Conservation (phyloP, 345 rosid species). For the Acer campestre region DNA sequence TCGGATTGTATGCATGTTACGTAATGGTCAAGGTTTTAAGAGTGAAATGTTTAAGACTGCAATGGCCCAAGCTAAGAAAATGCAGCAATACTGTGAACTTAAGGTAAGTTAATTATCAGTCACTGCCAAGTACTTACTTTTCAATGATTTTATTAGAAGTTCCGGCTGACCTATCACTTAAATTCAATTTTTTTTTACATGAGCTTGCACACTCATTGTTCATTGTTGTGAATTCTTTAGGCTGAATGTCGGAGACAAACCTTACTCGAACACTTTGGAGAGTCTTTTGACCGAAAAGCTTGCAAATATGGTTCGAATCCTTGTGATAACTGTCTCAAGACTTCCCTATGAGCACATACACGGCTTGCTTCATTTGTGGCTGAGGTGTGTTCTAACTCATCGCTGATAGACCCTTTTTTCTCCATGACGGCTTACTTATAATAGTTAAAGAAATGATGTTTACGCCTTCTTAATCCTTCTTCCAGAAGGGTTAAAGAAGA, state of each 20-base stretch:
- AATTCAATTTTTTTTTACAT: background rate
- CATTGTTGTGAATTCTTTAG: conserved; percentile 36
- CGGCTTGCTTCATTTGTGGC: conserved; percentile 2
- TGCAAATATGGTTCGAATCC: conserved; percentile 72
- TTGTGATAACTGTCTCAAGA: conserved; percentile 76
- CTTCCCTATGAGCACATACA: conserved; percentile 30
- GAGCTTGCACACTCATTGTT: conserved; percentile 8
- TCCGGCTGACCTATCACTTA: background rate
- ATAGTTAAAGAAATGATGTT: background rate
- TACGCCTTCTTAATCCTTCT: background rate
- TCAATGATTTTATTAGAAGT: background rate
- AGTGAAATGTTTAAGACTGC: conserved; percentile 70
- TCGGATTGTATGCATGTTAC: conserved; percentile 85
- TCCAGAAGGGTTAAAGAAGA: background rate
- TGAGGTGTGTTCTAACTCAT: conserved; percentile 13
- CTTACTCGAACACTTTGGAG: conserved; percentile 83
- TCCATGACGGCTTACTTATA: background rate
- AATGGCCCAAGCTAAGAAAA: conserved; percentile 88
- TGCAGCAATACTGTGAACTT: conserved; percentile 86
- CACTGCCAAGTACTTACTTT: background rate
- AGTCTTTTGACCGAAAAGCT: conserved; percentile 53
- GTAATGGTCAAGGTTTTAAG: conserved; percentile 69
- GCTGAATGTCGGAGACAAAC: conserved; percentile 75
- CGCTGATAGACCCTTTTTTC: background rate
- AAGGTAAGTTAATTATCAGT: conserved; percentile 46